Conservation (phyloP, 371 early-diverging fungal genomes). For the Amoeboaphelidium protococcarum region DNA sequence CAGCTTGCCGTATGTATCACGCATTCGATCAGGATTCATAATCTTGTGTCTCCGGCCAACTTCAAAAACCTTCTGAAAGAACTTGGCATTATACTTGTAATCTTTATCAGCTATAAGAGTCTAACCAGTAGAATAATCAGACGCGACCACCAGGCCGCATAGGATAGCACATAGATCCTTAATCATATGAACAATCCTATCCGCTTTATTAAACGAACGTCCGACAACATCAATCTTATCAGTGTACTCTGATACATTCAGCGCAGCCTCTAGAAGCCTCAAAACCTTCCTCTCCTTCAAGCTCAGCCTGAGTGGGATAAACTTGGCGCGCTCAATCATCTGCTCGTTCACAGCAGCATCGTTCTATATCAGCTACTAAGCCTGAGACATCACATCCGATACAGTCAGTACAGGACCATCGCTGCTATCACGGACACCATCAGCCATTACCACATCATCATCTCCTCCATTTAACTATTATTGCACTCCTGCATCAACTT, state of each 20-base stretch:
- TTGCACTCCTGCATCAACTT: neutral
- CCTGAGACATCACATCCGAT: too few species aligned
- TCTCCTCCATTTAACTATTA: neutral
- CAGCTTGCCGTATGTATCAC: neutral
- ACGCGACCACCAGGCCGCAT: slow-evolving; percentile 44
- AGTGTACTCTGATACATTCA: slow-evolving; percentile 68
- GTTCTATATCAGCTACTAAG: neutral
- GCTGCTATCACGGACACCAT: neutral
- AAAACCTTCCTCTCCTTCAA: slow-evolving; percentile 60
- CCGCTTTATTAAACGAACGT: slow-evolving; percentile 30
- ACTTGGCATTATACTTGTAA: slow-evolving; percentile 38
- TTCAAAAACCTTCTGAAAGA: slow-evolving; percentile 28
- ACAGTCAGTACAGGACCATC: neutral
- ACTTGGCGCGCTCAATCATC: slow-evolving; percentile 55
- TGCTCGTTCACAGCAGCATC: neutral
- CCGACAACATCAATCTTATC: slow-evolving; percentile 74
- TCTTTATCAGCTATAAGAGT: slow-evolving; percentile 49
- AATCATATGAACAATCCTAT: slow-evolving; percentile 77
- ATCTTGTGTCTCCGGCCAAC: slow-evolving; percentile 88
- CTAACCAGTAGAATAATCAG: slow-evolving; percentile 39
- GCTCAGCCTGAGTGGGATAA: slow-evolving; percentile 67
- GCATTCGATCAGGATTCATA: slow-evolving; percentile 92
- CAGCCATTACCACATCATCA: neutral
- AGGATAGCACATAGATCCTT: slow-evolving; percentile 77
- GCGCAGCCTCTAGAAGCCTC: slow-evolving; percentile 68